These are phyloP conservation scores for Microbotryum saponariae DNA, from an alignment of 1,284 basidiomycete genomes.

Conservation along the genomic window DNA sequence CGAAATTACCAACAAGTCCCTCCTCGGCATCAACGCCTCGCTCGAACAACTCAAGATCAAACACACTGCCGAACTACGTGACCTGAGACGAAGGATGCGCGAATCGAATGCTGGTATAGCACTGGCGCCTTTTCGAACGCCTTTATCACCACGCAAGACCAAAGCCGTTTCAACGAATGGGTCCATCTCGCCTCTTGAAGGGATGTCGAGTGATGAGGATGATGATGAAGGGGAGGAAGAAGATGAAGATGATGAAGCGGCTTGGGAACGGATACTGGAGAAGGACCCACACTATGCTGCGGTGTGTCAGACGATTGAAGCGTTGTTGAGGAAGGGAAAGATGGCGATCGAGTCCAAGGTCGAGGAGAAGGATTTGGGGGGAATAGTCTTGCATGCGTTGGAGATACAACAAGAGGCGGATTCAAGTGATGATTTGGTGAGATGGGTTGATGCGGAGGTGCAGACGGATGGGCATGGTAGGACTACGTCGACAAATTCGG, in stretches of 20 bases:
- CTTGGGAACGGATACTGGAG: slow-evolving; percentile 33
- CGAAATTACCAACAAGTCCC: slow-evolving; percentile 44
- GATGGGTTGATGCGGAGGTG: not conserved
- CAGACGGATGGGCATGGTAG: not conserved
- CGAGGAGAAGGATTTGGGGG: slow-evolving; percentile 1
- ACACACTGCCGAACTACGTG: slow-evolving; percentile 42
- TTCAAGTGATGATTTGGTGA: no score
- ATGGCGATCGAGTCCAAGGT: slow-evolving; percentile 26
- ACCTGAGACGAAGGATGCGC: slow-evolving; percentile 30
- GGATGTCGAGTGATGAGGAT: slow-evolving; percentile 8
- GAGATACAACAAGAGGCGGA: slow-evolving; percentile 19
- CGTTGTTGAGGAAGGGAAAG: slow-evolving; percentile 23
- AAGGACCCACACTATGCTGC: slow-evolving; percentile 30
- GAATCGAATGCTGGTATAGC: slow-evolving; percentile 12
- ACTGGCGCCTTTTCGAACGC: slow-evolving; percentile 7
- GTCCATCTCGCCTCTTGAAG: not conserved
- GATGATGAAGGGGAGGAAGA: not conserved
- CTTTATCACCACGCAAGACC: not conserved
- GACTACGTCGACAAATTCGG: no score
- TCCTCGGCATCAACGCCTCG: slow-evolving; percentile 44
- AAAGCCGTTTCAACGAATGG: not conserved
- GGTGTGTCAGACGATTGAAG: slow-evolving; percentile 26
- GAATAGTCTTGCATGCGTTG: slow-evolving; percentile 16
- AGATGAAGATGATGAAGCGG: slow-evolving; percentile 8
- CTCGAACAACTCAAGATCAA: slow-evolving; percentile 43